These are phyloP conservation scores for Carex pumila DNA, from an alignment of 176 grass and related monocot genomes.

Conservation along the genomic window DNA sequence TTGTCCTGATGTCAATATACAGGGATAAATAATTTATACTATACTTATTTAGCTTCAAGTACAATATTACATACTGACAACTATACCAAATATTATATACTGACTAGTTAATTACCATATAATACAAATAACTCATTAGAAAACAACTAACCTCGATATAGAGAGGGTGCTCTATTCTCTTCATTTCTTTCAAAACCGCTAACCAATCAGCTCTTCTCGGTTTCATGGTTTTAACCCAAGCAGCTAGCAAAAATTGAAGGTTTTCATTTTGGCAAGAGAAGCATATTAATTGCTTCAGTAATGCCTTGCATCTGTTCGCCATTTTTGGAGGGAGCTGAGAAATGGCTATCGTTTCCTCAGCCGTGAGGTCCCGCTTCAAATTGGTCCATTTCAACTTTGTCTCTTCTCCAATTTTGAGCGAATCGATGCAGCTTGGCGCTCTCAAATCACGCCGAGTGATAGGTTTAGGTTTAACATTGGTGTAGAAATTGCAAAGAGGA, in stretches of 20 bases:
- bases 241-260: slow-evolving; percentile 38
- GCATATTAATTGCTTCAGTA: slow-evolving; percentile 49
- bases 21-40: neutral
- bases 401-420: slow-evolving; percentile 6
- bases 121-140: neutral
- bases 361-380: slow-evolving; percentile 24
- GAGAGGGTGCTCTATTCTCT: slow-evolving; percentile 43
- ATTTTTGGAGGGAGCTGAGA: slow-evolving; percentile 56
- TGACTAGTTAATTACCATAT: neutral
- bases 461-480: neutral
- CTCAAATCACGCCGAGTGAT: neutral
- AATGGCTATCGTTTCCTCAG: slow-evolving; percentile 32
- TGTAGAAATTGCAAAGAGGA: slow-evolving; percentile 2
- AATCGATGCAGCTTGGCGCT: neutral
- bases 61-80: neutral
- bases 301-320: slow-evolving; percentile 77
- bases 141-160: slow-evolving; percentile 48
- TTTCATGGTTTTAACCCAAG: slow-evolving; percentile 70
- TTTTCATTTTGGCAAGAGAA: slow-evolving; percentile 36
- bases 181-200: slow-evolving; percentile 60
- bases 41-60: neutral
- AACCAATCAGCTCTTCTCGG: slow-evolving; percentile 81
- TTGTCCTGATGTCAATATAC: neutral
- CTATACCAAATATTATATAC: neutral
- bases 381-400: slow-evolving; percentile 42